Base-by-base conservation (phyloP, 1,284 basidiomycete genomes). In the Cryptococcus sp. region DNA sequence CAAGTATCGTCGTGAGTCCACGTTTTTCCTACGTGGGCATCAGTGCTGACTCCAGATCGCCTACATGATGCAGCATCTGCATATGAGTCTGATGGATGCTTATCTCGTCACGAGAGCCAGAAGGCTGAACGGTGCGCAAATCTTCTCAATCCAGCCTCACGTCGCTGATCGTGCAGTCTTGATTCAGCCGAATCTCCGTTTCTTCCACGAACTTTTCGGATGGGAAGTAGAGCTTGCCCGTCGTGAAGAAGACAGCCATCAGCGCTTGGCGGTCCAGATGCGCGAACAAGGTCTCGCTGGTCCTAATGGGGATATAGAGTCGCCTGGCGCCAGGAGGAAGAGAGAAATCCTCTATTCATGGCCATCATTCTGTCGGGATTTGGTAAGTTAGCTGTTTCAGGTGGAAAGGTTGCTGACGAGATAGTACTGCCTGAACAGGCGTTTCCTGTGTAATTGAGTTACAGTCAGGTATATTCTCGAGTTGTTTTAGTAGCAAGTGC, bases 51-150 rank as follows among this genome's bases (percentile, higher is more conserved):
- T 16, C 19, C 52, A 76, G 82, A 93, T 98, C 67, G 94, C 93
- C 9, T 97, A 97, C 74, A 87, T 96, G 64, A 97, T 97, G 92
- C 88, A 92, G 68, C 84, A 93, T 68, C 82, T 92, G n/a, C 79
- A 81, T 40, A 78, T 96, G 48, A 85, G 87, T 40, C 83, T 98
- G 49, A 89, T 93, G 57, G 90, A 93, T 66, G 89, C 91, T 22
- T 98, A 97, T 76, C 80, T 98, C 60, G 55, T 73, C 54, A 73
- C 71, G 7, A 62, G 74, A 25, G 71, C 68, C 19, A 54, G 71
- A 43, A 57, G 72, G 9, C 57, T 77, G 53, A 76, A 74, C 51
- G 70, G 72, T 72, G 41, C 48, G 67, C 21, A 21, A 21, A 5
- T 21, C 37, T 40, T 21, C n/a, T n/a, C n/a, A n/a, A 14, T 41